Conservation (phyloP, 208 protist species). For the Wallacemonas sp. region DNA sequence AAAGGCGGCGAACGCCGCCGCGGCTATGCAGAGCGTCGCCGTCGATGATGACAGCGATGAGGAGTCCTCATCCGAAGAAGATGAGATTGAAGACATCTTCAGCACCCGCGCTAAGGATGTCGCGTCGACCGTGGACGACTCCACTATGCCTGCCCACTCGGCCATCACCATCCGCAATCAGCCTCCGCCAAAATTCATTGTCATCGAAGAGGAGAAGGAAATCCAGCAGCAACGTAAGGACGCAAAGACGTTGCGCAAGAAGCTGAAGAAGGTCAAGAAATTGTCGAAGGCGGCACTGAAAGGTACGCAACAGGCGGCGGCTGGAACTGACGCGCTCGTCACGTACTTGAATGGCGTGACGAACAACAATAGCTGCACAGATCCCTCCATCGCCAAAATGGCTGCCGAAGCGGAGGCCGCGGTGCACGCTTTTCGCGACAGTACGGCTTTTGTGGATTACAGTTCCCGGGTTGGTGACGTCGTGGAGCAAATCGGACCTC, state of each 20-base stretch:
- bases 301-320: conserved; percentile 10
- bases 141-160: conserved; percentile 15
- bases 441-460: conserved; percentile 5
- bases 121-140: neutral
- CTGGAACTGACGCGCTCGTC: conserved; percentile 13
- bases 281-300: conserved; percentile 22
- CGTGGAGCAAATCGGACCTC: conserved; percentile 28
- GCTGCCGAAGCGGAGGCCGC: conserved; percentile 7
- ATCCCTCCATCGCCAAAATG: conserved; percentile 20
- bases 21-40: conserved; percentile 7
- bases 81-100: conserved; percentile 20
- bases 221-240: conserved; percentile 30
- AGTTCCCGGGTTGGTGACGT: conserved; percentile 12
- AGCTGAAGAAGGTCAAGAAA: conserved; percentile 33
- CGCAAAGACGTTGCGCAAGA: conserved; percentile 20
- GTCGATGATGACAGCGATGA: conserved; percentile 24
- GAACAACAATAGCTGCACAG: conserved; percentile 17
- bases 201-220: conserved; percentile 28
- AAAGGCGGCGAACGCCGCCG: conserved; percentile 13
- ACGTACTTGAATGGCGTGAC: conserved; percentile 3
- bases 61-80: conserved; percentile 22
- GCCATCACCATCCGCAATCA: conserved; percentile 35
- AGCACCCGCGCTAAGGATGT: neutral
- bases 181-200: conserved; percentile 23
- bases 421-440: conserved; percentile 22